Percentiles rank a stretch among this genome's conserved stretches.
Conservation (phyloP, 106 monocot species). For the Dioscorea alata region DNA sequence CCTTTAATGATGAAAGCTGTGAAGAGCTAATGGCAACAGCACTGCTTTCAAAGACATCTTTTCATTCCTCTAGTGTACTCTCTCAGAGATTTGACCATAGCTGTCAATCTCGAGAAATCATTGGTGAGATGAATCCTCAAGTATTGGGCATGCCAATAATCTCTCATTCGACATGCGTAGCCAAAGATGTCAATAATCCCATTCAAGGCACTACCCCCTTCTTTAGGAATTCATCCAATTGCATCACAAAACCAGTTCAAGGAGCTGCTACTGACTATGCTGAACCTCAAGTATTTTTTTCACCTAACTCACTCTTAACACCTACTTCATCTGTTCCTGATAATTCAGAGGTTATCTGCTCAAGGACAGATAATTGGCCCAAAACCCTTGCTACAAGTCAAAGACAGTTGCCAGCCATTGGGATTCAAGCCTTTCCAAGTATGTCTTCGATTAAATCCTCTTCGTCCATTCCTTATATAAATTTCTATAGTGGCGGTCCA, state of each 20-base stretch:
- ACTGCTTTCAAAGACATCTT: background rate
- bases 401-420: slow-evolving; percentile 7
- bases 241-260: slow-evolving; percentile 1
- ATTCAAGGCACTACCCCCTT: background rate
- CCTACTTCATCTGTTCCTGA: slow-evolving; percentile 7
- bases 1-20: slow-evolving; percentile 6
- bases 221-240: slow-evolving; percentile 9
- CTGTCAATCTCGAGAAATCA: background rate
- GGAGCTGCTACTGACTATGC: background rate
- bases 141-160: background rate
- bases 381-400: slow-evolving; percentile 2
- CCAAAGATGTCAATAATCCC: background rate
- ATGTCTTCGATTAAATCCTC: background rate
- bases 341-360: slow-evolving; percentile 1
- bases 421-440: slow-evolving; percentile 1
- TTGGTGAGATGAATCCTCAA: slow-evolving; percentile 2
- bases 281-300: slow-evolving; percentile 8
- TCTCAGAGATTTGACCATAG: slow-evolving; percentile 4
- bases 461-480: background rate
- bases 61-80: slow-evolving; percentile 8
- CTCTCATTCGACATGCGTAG: slow-evolving; percentile 1
- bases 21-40: slow-evolving; percentile 1
- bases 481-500: slow-evolving; percentile 1
- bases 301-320: background rate
- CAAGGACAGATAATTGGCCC: background rate